phyloP scores from a whole-genome alignment of 83 land plant species.

The Picea engelmannii region DNA sequence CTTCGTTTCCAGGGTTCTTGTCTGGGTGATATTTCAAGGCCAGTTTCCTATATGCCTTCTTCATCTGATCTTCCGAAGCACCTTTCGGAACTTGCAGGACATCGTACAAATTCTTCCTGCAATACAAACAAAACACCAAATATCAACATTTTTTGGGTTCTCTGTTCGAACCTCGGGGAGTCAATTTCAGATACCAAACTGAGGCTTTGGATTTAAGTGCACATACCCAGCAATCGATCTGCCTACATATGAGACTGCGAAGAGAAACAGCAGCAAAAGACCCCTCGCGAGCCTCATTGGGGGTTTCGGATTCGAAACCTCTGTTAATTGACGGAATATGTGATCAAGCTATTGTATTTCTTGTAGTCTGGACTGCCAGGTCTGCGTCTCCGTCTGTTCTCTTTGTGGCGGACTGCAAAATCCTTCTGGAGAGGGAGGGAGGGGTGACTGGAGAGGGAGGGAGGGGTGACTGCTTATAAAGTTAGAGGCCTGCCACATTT shows the following conservation, averaged over 20 bases:
- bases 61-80: conserved; percentile 78
- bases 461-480: background rate
- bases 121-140: background rate
- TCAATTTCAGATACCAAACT: background rate
- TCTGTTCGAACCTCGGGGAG: background rate
- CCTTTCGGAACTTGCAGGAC: conserved; percentile 66
- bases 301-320: conserved; percentile 3
- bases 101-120: conserved; percentile 76
- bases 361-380: no score
- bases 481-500: background rate
- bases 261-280: conserved; percentile 17
- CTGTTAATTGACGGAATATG: background rate
- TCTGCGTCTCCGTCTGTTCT: background rate
- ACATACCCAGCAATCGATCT: conserved; percentile 15
- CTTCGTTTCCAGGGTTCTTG: conserved; percentile 80
- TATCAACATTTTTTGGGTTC: background rate
- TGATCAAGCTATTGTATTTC: no score
- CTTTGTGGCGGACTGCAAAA: background rate
- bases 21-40: conserved; percentile 87
- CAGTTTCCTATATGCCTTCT: conserved; percentile 73
- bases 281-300: conserved; percentile 7
- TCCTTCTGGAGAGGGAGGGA: no score
- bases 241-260: background rate
- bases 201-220: background rate
- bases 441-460: no score